phyloP scores from a whole-genome alignment of 768 basidiomycete genomes.

The Myochromella boudieri region DNA sequence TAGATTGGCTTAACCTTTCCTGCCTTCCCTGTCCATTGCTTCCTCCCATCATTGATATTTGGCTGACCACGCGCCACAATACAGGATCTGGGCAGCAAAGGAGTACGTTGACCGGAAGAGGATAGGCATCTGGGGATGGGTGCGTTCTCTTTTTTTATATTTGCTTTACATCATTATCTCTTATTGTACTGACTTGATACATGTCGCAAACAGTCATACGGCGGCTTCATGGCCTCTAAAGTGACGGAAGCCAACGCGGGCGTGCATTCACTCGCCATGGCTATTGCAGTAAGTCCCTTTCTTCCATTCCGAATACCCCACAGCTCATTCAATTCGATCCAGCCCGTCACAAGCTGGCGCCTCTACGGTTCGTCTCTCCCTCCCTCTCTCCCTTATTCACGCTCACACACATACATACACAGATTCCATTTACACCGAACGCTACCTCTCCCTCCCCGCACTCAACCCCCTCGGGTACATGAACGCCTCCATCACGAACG shows the following conservation, averaged over 20 bases:
- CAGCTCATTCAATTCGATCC: too few species aligned
- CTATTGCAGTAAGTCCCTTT: constrained; percentile 80
- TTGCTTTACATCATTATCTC: too few species aligned
- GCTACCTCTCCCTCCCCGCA: constrained; percentile 88
- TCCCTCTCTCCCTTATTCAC: neutral
- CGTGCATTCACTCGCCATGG: constrained; percentile 88
- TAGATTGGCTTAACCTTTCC: too few species aligned
- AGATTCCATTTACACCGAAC: constrained; percentile 97
- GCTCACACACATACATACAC: too few species aligned
- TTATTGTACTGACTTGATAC: too few species aligned
- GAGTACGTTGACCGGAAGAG: constrained; percentile 85
- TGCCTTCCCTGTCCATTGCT: too few species aligned
- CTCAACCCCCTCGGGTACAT: constrained; percentile 86
- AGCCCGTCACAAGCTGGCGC: constrained; percentile 89
- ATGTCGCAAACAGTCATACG: constrained; percentile 80
- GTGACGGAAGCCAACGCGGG: constrained; percentile 88
- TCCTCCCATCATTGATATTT: neutral
- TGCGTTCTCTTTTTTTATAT: constrained; percentile 46
- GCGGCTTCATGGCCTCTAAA: constrained; percentile 95
- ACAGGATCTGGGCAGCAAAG: constrained; percentile 80
- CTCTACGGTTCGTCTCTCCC: constrained; percentile 59
- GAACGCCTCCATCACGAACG: constrained; percentile 84
- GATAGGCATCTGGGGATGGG: constrained; percentile 99
- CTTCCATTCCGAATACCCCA: too few species aligned
- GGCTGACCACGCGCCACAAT: neutral